Evolutionary conservation across 805 yeast genomes (phyloP), one percentile per base, ranked within the genome.

Genomic region (Kodamaea lidongshanica): DNA sequence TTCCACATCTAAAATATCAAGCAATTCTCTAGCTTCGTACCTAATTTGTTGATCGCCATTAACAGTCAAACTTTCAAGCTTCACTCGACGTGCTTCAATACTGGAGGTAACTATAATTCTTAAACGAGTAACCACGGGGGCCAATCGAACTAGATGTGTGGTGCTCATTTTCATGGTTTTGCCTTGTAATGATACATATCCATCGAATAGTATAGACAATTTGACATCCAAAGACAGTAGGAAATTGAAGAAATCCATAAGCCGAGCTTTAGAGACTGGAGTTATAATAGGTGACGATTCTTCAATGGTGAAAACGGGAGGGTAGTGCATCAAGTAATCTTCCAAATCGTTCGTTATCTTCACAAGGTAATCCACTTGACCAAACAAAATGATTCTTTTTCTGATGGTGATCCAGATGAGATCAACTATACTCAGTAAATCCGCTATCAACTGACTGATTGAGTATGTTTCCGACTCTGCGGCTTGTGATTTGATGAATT

Each of bases 311-410:
- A 50, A 49, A 12, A 51, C 28, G n/a, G 28, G 19, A 2, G 40
- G 30, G 13, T 61, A 61, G 35, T 54, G 50, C 9, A 59, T 66
- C 6, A 77, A 40, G 41, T 71, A 80, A 39, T 79, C 88, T 27
- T 75, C 66, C 16, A 79, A 45, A 38, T 80, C 87, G 28, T 81
- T 85, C 28, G 84, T 71, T 2, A 82, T 64, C 23, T 67, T 65
- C 14, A 84, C 57, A 11, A 80, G 52, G 41, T 79, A 80, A 30
- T 75, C 74, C 0, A 70, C 61, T 48, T 79, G 88, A 1, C 83
- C 84, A 45, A 72, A 72, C 6, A 56, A 40, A n/a, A 29, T 34
- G 11, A 39, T 42, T 18, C 48, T 31, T 16, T 39, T 39, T 18
- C 42, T 35, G 3, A 79, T 60, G 1, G 86, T 75, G 33, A 67